Percentiles rank a stretch among this genome's conserved stretches.
These are phyloP conservation scores for Orobanche coerulescens DNA, from an alignment of 257 asterid species.

Conservation along the genomic window DNA sequence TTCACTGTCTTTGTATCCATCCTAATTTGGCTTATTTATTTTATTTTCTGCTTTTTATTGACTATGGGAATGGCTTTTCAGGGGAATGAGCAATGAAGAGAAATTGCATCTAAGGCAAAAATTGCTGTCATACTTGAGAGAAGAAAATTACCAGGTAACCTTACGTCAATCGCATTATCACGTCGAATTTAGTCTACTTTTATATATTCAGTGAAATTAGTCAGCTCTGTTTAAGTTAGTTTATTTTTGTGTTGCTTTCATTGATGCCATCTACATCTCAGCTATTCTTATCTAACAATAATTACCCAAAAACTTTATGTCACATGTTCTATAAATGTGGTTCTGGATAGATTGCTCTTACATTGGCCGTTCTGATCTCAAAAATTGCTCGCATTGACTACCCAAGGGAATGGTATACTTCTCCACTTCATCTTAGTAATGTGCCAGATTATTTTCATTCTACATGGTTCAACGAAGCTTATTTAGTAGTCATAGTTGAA, in stretches of 20 bases:
- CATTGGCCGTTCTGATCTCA: constrained; percentile 83
- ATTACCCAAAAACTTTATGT: neutral
- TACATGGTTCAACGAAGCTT: neutral
- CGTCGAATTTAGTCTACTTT: neutral
- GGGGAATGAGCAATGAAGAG: constrained; percentile 85
- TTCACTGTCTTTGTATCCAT: neutral
- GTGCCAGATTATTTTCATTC: neutral
- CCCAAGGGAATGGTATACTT: constrained; percentile 87
- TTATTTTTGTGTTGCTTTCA: constrained; percentile 15
- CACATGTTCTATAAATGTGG: constrained; percentile 15
- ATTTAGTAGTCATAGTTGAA: neutral
- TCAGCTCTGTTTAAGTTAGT: constrained; percentile 9
- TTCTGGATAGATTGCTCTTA: constrained; percentile 67
- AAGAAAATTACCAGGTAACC: constrained; percentile 81
- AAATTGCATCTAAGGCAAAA: constrained; percentile 78
- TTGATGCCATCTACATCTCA: constrained; percentile 12
- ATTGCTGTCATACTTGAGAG: constrained; percentile 74
- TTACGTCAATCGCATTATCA: constrained; percentile 4
- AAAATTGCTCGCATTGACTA: constrained; percentile 96
- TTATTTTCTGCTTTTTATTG: neutral
- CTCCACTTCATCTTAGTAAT: neutral
- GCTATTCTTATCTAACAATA: neutral
- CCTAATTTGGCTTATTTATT: neutral
- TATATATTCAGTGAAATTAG: constrained; percentile 13
- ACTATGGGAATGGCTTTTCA: constrained; percentile 32